Evolutionary conservation across 75 land plant species (phyloP).

Genomic region (Cryptomeria japonica): DNA sequence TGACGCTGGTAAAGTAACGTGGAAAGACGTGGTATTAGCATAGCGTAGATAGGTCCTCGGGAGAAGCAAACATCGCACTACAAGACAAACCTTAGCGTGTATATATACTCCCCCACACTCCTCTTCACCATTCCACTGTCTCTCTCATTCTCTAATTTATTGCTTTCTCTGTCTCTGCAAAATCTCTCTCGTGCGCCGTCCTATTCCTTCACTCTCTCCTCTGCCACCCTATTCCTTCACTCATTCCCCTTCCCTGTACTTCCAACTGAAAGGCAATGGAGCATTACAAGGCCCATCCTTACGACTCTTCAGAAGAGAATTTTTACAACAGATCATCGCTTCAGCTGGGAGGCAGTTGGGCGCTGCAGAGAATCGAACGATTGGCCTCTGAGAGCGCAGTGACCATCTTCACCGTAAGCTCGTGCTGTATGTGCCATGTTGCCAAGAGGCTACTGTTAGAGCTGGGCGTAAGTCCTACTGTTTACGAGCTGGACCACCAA

Average conservation of each 20-base stretch:
- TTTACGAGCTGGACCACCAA: conserved; percentile 68
- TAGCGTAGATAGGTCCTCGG: background rate
- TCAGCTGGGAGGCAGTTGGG: background rate
- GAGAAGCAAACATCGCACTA: background rate
- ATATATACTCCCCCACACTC: background rate
- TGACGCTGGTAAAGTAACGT: no score
- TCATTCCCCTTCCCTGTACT: no score
- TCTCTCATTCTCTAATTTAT: no score
- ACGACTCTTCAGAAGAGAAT: no score
- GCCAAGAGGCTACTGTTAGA: conserved; percentile 55
- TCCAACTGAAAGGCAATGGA: background rate
- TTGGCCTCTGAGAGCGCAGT: conserved; percentile 55
- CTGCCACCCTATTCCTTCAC: no score
- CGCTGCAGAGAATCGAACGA: conserved; percentile 35
- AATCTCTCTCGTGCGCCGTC: no score
- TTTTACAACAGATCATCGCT: background rate
- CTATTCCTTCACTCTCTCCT: no score
- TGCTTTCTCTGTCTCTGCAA: no score
- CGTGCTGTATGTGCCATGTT: conserved; percentile 69
- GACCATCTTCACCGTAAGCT: conserved; percentile 52
- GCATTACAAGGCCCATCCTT: background rate
- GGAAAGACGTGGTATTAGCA: background rate
- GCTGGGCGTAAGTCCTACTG: conserved; percentile 63
- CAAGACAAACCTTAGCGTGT: background rate
- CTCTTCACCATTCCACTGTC: background rate